phyloP scores from a whole-genome alignment of 306 rosid genomes.

The Hippophae tibetana region DNA sequence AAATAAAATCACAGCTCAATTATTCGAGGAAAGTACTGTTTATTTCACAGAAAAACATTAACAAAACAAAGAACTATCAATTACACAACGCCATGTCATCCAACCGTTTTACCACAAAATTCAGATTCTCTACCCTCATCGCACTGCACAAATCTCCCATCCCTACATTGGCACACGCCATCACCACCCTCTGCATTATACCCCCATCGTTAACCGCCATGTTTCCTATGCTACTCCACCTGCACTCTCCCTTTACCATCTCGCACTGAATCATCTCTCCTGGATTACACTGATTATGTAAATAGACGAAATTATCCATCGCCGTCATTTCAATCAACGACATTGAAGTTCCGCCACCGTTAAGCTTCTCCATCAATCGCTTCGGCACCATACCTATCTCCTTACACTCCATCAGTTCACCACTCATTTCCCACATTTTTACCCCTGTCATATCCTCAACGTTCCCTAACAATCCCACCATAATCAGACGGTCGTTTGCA shows the following conservation, averaged over 20 bases:
- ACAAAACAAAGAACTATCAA: too few relatives aligned
- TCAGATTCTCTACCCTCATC: slow-evolving; percentile 1
- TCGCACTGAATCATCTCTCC: slow-evolving; percentile 45
- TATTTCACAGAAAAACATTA: too few relatives aligned
- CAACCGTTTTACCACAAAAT: slow-evolving; percentile 9
- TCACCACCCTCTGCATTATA: slow-evolving; percentile 35
- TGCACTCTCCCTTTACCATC: slow-evolving; percentile 18
- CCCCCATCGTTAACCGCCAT: slow-evolving; percentile 17
- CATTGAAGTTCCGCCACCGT: slow-evolving; percentile 23
- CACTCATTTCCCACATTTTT: slow-evolving; percentile 43
- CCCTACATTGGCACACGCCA: slow-evolving; percentile 36
- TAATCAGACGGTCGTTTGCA: slow-evolving; percentile 21
- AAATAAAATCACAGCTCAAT: too few relatives aligned
- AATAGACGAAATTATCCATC: slow-evolving; percentile 33
- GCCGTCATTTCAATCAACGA: slow-evolving; percentile 35
- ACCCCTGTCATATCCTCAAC: slow-evolving; percentile 27
- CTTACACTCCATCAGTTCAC: slow-evolving; percentile 18
- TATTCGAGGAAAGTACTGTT: too few relatives aligned
- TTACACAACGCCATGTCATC: too few relatives aligned
- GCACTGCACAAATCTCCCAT: slow-evolving; percentile 34
- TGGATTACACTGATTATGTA: slow-evolving; percentile 27
- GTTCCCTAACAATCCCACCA: slow-evolving; percentile 43
- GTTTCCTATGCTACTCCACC: slow-evolving; percentile 42
- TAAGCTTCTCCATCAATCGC: slow-evolving; percentile 38
- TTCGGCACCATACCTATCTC: slow-evolving; percentile 61